Conservation (phyloP, 495 filamentous ascomycete species). For the Choiromyces venosus region DNA sequence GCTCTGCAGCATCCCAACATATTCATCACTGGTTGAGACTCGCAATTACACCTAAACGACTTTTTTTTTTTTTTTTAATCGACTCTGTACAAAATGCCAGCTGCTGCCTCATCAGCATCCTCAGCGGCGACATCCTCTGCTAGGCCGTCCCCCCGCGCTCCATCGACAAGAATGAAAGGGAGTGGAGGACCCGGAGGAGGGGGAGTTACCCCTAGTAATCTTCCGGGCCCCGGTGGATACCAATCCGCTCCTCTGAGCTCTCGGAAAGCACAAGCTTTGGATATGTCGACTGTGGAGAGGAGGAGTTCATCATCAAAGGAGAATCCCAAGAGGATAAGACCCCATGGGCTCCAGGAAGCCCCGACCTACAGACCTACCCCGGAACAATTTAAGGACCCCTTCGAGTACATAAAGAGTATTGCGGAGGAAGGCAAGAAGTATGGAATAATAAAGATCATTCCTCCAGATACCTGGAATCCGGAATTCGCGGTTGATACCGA, state of each 20-base stretch:
- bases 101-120: constrained; percentile 39
- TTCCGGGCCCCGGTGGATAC: constrained; percentile 38
- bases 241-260: constrained; percentile 57
- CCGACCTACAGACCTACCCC: constrained; percentile 85
- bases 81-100: constrained; percentile 24
- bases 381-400: constrained; percentile 90
- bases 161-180: constrained; percentile 42
- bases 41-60: neutral
- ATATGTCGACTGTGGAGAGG: constrained; percentile 85
- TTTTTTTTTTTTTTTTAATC: neutral
- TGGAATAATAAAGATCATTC: constrained; percentile 91
- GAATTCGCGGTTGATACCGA: constrained; percentile 94
- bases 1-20: neutral
- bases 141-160: constrained; percentile 41
- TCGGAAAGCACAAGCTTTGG: constrained; percentile 65
- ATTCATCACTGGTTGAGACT: neutral
- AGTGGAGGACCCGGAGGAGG: constrained; percentile 29
- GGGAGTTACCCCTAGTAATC: constrained; percentile 28
- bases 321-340: constrained; percentile 62
- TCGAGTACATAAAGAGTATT: constrained; percentile 88
- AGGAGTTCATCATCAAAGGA: constrained; percentile 73
- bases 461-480: constrained; percentile 88
- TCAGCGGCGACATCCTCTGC: constrained; percentile 42
- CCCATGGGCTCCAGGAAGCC: constrained; percentile 80
- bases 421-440: constrained; percentile 74